Evolutionary conservation across 345 rosid genomes (phyloP).

Genomic region (Eutrema yunnanense): DNA sequence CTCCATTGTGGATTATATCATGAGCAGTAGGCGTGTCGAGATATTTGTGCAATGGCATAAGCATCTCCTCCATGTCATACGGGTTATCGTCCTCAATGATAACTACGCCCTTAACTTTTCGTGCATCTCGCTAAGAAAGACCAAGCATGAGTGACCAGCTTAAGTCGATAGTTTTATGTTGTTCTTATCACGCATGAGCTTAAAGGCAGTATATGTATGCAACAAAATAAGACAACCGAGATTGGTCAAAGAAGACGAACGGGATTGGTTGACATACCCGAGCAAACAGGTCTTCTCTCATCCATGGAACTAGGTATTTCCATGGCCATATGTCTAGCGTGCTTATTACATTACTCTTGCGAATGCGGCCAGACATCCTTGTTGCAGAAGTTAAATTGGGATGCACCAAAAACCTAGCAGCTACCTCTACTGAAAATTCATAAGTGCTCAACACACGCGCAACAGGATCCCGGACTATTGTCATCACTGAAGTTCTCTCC

Average conservation of each 20-base stretch:
- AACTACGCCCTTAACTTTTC: conserved; percentile 41
- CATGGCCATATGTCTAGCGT: conserved; percentile 99
- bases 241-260: background rate
- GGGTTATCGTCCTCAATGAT: conserved; percentile 46
- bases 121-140: conserved; percentile 59
- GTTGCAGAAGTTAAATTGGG: conserved; percentile 83
- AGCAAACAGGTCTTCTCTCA: conserved; percentile 91
- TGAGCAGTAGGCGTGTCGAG: conserved; percentile 64
- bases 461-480: conserved; percentile 83
- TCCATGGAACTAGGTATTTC: conserved; percentile 97
- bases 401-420: conserved; percentile 94
- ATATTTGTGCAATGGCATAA: conserved; percentile 74
- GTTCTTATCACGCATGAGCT: conserved; percentile 5
- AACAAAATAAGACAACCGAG: background rate
- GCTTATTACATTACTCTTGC: conserved; percentile 61
- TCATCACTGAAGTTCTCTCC: conserved; percentile 81
- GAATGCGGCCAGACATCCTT: conserved; percentile 59
- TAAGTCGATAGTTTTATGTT: background rate
- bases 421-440: conserved; percentile 94
- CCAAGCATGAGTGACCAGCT: conserved; percentile 17
- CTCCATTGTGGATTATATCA: conserved; percentile 91
- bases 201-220: background rate
- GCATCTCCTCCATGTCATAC: conserved; percentile 71
- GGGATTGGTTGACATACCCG: conserved; percentile 49
- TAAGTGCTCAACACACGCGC: conserved; percentile 88